Evolutionary conservation across 768 basidiomycete genomes (phyloP).

Genomic region (Gymnopilus junonius): DNA sequence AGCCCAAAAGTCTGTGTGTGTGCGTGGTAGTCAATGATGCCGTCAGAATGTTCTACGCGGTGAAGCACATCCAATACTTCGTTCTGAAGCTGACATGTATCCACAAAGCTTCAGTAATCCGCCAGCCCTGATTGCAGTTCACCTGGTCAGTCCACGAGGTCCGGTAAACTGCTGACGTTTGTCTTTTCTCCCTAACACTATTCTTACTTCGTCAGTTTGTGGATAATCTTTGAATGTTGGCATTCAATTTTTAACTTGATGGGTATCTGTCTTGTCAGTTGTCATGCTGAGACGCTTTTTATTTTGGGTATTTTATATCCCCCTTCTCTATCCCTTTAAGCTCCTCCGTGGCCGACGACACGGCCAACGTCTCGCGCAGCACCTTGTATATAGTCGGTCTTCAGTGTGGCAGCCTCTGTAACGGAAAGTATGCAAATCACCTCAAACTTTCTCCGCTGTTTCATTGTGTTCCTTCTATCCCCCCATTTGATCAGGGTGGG

Average conservation of each 20-base stretch:
- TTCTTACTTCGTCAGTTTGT: neutral
- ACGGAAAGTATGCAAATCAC: neutral
- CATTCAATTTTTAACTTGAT: neutral
- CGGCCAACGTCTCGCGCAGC: neutral
- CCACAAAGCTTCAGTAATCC: neutral
- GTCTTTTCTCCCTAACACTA: neutral
- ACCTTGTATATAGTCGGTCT: neutral
- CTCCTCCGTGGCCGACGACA: neutral
- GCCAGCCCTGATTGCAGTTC: neutral
- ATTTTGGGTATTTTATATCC: neutral
- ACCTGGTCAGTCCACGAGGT: neutral
- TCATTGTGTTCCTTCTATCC: neutral
- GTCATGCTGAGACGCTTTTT: constrained; percentile 3
- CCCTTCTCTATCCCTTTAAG: neutral
- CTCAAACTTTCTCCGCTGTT: neutral
- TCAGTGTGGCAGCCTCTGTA: neutral
- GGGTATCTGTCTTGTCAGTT: constrained; percentile 1
- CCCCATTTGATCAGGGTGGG: neutral
- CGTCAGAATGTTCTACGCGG: neutral
- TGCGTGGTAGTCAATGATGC: neutral
- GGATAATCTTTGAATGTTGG: neutral
- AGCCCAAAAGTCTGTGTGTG: neutral
- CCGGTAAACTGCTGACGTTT: constrained; percentile 2
- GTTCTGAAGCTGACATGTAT: neutral
- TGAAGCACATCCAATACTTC: neutral